These are phyloP conservation scores for Arabidopsis suecica DNA, from an alignment of 345 rosid genomes.

Conservation along the genomic window DNA sequence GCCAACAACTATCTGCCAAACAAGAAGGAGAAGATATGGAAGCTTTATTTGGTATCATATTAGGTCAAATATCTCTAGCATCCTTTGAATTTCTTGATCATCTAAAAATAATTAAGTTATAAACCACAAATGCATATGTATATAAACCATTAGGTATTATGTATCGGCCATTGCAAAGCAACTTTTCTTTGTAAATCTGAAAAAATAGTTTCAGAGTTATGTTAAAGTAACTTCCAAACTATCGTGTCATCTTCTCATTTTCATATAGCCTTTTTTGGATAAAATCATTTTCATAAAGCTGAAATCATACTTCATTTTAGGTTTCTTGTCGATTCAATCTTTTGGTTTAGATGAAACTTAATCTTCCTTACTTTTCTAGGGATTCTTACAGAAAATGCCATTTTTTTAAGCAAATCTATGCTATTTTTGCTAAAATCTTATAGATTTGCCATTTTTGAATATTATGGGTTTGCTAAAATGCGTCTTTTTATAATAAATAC, in stretches of 20 bases:
- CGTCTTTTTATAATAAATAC: too few species aligned
- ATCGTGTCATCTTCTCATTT: not conserved
- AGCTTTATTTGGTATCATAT: slow-evolving; percentile 37
- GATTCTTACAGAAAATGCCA: too few species aligned
- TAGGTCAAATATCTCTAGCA: slow-evolving; percentile 24
- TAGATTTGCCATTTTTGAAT: too few species aligned
- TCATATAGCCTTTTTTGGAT: too few species aligned
- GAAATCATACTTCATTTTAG: not conserved
- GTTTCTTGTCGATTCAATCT: slow-evolving; percentile 17
- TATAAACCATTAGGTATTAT: slow-evolving; percentile 5
- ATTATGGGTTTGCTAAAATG: too few species aligned
- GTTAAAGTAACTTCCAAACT: slow-evolving; percentile 28
- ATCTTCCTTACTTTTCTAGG: not conserved
- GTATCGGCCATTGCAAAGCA: not conserved
- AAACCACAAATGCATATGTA: not conserved
- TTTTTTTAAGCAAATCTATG: too few species aligned
- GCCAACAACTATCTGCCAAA: slow-evolving; percentile 37
- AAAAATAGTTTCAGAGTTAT: not conserved
- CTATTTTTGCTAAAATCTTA: too few species aligned
- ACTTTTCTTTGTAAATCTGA: not conserved
- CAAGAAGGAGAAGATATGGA: slow-evolving; percentile 17
- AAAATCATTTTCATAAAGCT: not conserved
- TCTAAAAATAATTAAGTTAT: not conserved
- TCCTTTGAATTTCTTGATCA: slow-evolving; percentile 32
- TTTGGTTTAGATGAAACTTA: slow-evolving; percentile 5